Percentiles rank a stretch among this genome's conserved stretches.
Conservation (phyloP, 129 eudicot species). For the Scalesia atractyloides region DNA sequence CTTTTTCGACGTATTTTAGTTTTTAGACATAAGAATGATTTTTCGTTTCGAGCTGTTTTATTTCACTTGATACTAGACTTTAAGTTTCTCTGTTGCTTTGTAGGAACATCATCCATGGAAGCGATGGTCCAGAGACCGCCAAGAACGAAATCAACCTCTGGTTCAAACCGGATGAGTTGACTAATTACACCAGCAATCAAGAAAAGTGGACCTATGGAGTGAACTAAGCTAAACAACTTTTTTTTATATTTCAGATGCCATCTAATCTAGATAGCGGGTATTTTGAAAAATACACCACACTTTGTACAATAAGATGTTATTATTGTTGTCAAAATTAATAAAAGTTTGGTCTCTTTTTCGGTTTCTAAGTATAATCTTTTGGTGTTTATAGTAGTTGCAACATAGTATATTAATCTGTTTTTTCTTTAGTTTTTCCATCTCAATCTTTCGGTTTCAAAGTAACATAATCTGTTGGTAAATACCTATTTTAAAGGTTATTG, state of each 20-base stretch:
- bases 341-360: not conserved
- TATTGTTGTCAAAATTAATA: not conserved
- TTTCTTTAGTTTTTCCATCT: too few relatives aligned
- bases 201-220: constrained; percentile 92
- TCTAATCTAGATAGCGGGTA: not conserved
- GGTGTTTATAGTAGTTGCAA: not conserved
- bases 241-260: constrained; percentile 1
- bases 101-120: constrained; percentile 95
- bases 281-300: not conserved
- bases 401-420: not conserved
- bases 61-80: not conserved
- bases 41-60: not conserved
- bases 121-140: constrained; percentile 99
- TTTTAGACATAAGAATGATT: not conserved
- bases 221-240: constrained; percentile 40
- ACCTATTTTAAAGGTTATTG: too few relatives aligned
- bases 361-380: not conserved
- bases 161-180: constrained; percentile 96
- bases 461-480: too few relatives aligned
- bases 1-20: not conserved
- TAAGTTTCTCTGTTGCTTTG: constrained; percentile 2
- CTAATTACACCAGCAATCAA: constrained; percentile 70
- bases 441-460: too few relatives aligned
- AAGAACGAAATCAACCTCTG: constrained; percentile 88
- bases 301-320: not conserved